Base-by-base conservation (phyloP, 1,284 basidiomycete genomes). In the Apiotrichum brassicae region DNA sequence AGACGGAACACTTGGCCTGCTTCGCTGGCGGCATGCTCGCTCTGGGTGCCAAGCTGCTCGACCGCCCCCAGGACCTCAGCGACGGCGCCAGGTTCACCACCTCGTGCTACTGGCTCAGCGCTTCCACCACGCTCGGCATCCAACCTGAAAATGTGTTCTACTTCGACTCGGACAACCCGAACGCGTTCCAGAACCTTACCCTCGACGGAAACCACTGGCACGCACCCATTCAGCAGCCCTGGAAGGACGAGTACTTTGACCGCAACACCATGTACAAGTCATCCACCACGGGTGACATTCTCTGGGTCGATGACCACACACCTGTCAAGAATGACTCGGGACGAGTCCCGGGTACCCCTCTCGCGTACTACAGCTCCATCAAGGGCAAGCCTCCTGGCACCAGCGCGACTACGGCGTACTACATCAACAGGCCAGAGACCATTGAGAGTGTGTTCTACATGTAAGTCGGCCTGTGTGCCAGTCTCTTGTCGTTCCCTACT, bases 1-100 rank as follows among this genome's bases (percentile, higher is more conserved):
- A 65, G 43, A 55, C 62, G 19, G 68, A 72, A 52, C 68, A 71
- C 45, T 57, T 71, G 8, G 70, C 76, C 0, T 79, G 78, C 60
- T 81, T 79, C 56, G 75, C 75, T 1, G 79, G 79, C 6, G 79
- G 70, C 2, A 80, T 80, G 78, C 64, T 80, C 3, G 78, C 75
- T 3, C 68, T 81, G 26, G 78, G 79, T 6, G 64, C 76, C 14
- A 68, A 69, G 36, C 61, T 81, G 4, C 61, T 80, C n/a, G 54
- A 67, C 32, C 62, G 77, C 2, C 54, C 57, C 1, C 43, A 66
- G 12, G 79, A 81, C 57, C 58, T 79, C 57, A 61, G 58, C 0
- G 68, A 67, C 8, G 76, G 70, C 2, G 60, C 66, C 43, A 55
- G 63, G 16, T 64, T 78, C 58, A 78, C 78, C 6, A 66, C 75